Conservation (phyloP, 2,329 filamentous ascomycete species). For the Botrytis galanthina region DNA sequence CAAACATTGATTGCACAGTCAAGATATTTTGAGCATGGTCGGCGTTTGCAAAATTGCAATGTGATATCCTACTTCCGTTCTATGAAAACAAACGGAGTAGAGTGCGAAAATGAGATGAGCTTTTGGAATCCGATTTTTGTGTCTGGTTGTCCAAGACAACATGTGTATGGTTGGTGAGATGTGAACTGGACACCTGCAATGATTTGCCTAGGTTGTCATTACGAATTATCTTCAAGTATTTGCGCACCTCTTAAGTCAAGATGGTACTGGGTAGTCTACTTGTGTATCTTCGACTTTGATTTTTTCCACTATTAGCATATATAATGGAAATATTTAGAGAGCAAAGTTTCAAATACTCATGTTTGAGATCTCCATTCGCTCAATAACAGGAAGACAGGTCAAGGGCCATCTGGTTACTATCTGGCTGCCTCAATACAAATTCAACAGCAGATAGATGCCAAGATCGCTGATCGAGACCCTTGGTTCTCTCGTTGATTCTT, state of each 20-base stretch:
- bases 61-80: slow-evolving; percentile 11
- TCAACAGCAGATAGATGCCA: neutral
- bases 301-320: neutral
- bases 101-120: slow-evolving; percentile 11
- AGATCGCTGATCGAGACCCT: neutral
- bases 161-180: neutral
- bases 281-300: neutral
- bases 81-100: neutral
- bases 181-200: neutral
- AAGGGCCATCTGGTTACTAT: neutral
- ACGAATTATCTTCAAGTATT: too few species aligned
- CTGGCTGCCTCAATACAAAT: neutral
- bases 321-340: neutral
- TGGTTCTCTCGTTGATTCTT: neutral
- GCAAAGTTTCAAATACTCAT: too few species aligned
- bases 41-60: slow-evolving; percentile 14
- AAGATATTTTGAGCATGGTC: slow-evolving; percentile 14
- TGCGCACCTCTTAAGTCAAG: neutral
- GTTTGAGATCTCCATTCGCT: neutral
- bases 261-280: neutral
- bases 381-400: neutral
- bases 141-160: neutral
- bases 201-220: neutral
- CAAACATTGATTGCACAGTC: slow-evolving; percentile 14
- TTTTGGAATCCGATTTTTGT: neutral